A percentile compares a stretch with the other conserved stretches of the same genome.
These are phyloP conservation scores for Cetradonia linearis DNA, from an alignment of 495 filamentous ascomycete species.

Conservation along the genomic window DNA sequence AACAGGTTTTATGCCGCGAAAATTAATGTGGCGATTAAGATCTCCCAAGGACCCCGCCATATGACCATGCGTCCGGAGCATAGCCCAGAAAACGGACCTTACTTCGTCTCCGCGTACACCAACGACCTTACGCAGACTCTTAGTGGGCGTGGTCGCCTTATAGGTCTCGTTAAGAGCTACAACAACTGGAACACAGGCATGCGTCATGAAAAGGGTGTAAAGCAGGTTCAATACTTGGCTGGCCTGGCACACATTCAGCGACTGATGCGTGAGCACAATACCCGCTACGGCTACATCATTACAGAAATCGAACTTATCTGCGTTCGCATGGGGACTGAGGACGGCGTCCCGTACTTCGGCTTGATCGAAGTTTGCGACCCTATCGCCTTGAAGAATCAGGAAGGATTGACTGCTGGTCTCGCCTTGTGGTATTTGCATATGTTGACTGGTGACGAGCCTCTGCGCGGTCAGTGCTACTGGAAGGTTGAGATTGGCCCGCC, in stretches of 20 bases:
- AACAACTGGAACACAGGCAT: slow-evolving; percentile 91
- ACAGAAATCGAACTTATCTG: slow-evolving; percentile 90
- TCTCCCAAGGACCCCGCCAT: slow-evolving; percentile 54
- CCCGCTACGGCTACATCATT: slow-evolving; percentile 88
- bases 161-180: slow-evolving; percentile 80
- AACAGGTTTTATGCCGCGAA: slow-evolving; percentile 62
- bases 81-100: slow-evolving; percentile 44
- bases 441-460: slow-evolving; percentile 65
- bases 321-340: slow-evolving; percentile 66
- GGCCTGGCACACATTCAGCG: slow-evolving; percentile 75
- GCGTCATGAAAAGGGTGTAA: slow-evolving; percentile 69
- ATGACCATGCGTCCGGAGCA: slow-evolving; percentile 42
- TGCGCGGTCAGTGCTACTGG: slow-evolving; percentile 57
- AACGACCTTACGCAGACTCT: slow-evolving; percentile 63
- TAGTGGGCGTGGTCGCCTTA: slow-evolving; percentile 64
- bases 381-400: slow-evolving; percentile 41
- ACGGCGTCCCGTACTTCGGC: slow-evolving; percentile 70
- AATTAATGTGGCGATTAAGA: slow-evolving; percentile 63
- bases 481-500: slow-evolving; percentile 73
- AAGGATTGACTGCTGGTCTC: slow-evolving; percentile 53
- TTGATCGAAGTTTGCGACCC: slow-evolving; percentile 65
- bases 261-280: slow-evolving; percentile 84
- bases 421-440: slow-evolving; percentile 72
- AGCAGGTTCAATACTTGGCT: slow-evolving; percentile 75
- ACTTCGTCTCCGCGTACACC: slow-evolving; percentile 60